These are phyloP conservation scores for Leccinum fallax DNA, from an alignment of 1,284 basidiomycete species.

Conservation along the genomic window DNA sequence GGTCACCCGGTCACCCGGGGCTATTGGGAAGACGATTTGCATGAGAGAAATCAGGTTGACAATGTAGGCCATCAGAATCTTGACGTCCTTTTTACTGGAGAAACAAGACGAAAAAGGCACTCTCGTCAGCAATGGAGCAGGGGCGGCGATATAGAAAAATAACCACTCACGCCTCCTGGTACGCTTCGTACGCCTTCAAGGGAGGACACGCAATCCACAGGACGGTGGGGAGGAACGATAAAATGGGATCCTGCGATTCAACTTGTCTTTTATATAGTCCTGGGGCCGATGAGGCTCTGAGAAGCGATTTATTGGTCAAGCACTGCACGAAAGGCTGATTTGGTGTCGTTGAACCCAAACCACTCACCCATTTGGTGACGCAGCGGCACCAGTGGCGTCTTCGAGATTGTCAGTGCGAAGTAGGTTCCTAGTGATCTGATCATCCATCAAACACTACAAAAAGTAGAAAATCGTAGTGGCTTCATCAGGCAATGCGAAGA, in stretches of 20 bases:
- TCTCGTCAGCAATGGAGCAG: background rate
- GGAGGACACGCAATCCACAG: slow-evolving; percentile 8
- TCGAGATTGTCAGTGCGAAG: slow-evolving; percentile 7
- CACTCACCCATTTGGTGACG: background rate
- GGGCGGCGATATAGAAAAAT: background rate
- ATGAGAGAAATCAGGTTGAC: slow-evolving; percentile 27
- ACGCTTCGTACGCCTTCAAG: slow-evolving; percentile 4
- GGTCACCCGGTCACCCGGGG: background rate
- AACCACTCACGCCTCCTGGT: slow-evolving; percentile 13
- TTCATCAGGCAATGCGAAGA: background rate
- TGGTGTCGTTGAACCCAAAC: background rate
- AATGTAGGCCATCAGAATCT: slow-evolving; percentile 17
- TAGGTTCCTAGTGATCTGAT: slow-evolving; percentile 11
- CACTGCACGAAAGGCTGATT: no score
- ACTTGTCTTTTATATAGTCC: background rate
- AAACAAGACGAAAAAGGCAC: background rate
- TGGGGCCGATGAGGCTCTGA: slow-evolving; percentile 5
- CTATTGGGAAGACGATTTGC: slow-evolving; percentile 22
- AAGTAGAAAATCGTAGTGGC: background rate
- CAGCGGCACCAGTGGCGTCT: slow-evolving; percentile 6
- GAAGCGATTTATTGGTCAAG: background rate
- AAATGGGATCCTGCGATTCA: background rate
- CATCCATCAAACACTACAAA: slow-evolving; percentile 13
- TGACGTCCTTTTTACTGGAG: slow-evolving; percentile 5
- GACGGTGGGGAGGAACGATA: background rate